Evolutionary conservation across 2,329 filamentous ascomycete species (phyloP), one percentile per base, ranked within the genome.

Genomic region (Ceratocystis ficicola): DNA sequence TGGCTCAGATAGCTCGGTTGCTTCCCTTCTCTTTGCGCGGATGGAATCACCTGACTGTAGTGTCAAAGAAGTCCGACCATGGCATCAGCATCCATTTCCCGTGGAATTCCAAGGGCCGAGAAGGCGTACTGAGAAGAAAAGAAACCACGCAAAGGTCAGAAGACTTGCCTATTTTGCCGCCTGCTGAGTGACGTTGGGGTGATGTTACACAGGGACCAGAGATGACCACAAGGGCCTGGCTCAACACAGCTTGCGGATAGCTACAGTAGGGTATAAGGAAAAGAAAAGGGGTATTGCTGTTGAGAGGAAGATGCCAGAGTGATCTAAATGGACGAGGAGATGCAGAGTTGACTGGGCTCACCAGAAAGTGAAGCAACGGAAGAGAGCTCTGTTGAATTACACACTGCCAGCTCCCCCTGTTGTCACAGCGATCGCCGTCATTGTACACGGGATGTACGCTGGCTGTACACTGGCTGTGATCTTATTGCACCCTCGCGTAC

Each of bases 121-220:
- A 41, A 15, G 36, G 36, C 36, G 36, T 41, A 3, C 36, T 15
- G 12, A 41, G 36, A 12, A 12, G 12, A 41, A 41, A 22, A 36
- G 3, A 5, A 8, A 20, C 5, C 17, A 36, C 25, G 28, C 25
- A 59, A 30, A 32, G 52, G 55, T 32, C 55, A 59, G 55, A 59
- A 32, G 25, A 36, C 55, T 41, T 32, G 55, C 25, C 12, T 10
- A 15, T 8, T 1, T 2, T 36, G 55, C 30, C 55, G 55, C 10
- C 55, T 59, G 55, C n/a, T 59, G 55, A 59, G 55, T 59, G 55
- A 59, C 55, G 55, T 59, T 59, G 55, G 28, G 25, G 4, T 5
- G 55, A 36, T 17, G 55, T 59, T 36, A 59, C 28, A 59, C 55
- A 32, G 12, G 10, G 10, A 4, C 12, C 36, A 41, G 36, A 15